A percentile compares a stretch with the other conserved stretches of the same genome.
Evolutionary conservation across 176 grass and related monocot species (phyloP).

Genomic region (maize (Zea mays)): DNA sequence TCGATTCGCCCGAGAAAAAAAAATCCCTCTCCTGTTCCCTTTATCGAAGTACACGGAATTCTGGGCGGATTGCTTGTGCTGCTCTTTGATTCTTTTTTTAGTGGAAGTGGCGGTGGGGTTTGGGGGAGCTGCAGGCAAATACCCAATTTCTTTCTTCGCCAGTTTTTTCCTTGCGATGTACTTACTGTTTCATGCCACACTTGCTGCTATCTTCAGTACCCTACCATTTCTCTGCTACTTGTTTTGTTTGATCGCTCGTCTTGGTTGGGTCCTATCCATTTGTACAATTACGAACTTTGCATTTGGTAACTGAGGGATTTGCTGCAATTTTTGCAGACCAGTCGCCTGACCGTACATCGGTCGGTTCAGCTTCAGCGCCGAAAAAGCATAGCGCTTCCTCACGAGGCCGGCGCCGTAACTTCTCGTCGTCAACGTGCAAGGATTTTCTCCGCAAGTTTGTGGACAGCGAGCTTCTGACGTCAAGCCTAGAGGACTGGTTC

Average conservation of each 20-base stretch:
- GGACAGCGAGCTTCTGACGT: constrained; percentile 78
- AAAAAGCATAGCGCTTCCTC: constrained; percentile 56
- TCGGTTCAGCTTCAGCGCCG: constrained; percentile 55
- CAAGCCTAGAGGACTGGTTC: constrained; percentile 82
- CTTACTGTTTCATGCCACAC: neutral
- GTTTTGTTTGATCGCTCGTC: constrained; percentile 8
- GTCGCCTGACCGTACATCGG: constrained; percentile 62
- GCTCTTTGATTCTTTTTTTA: neutral
- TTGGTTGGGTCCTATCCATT: neutral
- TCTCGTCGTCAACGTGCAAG: constrained; percentile 74
- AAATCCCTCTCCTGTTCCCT: neutral
- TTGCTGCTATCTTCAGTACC: neutral
- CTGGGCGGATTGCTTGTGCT: neutral
- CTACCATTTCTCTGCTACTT: constrained; percentile 11
- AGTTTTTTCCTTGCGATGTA: constrained; percentile 5
- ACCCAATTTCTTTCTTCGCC: neutral
- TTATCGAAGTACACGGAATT: neutral
- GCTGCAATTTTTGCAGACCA: constrained; percentile 39
- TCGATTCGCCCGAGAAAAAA: neutral
- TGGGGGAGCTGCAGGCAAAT: neutral
- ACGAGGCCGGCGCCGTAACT: constrained; percentile 40
- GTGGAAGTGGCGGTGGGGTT: neutral
- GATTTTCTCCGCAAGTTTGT: constrained; percentile 93
- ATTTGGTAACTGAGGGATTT: neutral
- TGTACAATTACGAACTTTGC: constrained; percentile 2